Conservation (phyloP, 1,284 basidiomycete genomes). For the Puccinia coronata region DNA sequence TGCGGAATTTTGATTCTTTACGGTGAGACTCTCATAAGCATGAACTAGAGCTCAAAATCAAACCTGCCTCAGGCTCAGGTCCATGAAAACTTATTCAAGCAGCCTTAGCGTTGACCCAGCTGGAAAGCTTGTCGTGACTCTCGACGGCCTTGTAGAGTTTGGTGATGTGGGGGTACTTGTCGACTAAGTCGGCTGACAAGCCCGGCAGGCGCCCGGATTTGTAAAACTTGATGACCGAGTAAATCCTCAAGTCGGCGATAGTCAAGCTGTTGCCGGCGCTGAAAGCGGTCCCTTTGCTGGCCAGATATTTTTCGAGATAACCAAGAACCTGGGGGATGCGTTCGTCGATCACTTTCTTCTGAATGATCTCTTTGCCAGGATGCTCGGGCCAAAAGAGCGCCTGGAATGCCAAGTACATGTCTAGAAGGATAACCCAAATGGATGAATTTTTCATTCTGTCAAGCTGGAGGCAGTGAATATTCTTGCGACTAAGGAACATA, state of each 20-base stretch:
- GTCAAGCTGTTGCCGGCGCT: conserved; percentile 9
- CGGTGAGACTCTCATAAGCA: too few relatives aligned
- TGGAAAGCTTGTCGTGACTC: background rate
- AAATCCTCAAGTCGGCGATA: background rate
- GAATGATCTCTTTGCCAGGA: background rate
- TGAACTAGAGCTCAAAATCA: background rate
- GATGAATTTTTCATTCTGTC: background rate
- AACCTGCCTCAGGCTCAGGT: background rate
- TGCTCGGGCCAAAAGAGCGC: background rate
- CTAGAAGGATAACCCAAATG: background rate
- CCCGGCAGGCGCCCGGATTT: background rate
- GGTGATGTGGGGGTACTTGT: background rate
- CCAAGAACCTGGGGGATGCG: background rate
- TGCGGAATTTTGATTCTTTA: too few relatives aligned
- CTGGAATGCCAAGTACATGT: background rate
- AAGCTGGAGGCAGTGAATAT: background rate
- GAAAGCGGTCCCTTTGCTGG: background rate
- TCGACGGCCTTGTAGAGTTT: conserved; percentile 18
- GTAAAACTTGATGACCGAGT: background rate
- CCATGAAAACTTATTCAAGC: background rate
- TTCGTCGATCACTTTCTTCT: background rate
- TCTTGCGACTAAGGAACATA: background rate
- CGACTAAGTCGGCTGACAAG: background rate
- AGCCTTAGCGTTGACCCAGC: background rate
- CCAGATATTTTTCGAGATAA: conserved; percentile 7